Conservation (phyloP, 2,329 filamentous ascomycete species). For the Venturiaceae sp. region DNA sequence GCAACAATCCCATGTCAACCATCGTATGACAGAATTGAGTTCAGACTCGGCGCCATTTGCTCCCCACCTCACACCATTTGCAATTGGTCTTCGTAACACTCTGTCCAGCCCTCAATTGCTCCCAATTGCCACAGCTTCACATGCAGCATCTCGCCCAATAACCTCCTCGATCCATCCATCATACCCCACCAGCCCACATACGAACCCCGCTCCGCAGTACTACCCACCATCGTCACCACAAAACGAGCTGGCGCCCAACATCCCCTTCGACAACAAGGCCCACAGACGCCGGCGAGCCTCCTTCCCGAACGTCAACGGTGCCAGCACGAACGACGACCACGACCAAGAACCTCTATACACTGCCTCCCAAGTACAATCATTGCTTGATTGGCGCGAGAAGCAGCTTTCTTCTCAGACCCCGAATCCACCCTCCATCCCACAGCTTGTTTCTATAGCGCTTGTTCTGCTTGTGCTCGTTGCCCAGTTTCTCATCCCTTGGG, state of each 20-base stretch:
- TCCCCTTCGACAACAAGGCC: background rate
- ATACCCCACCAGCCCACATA: background rate
- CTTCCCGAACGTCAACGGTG: background rate
- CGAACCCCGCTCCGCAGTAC: background rate
- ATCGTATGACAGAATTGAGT: background rate
- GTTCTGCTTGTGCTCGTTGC: constrained; percentile 23
- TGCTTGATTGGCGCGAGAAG: constrained; percentile 9
- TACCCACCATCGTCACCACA: background rate
- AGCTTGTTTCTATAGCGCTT: constrained; percentile 18
- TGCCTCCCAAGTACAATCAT: background rate
- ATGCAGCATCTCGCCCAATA: background rate
- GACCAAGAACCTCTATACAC: constrained; percentile 2
- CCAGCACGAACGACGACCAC: background rate
- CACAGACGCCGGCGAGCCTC: constrained; percentile 3
- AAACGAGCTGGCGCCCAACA: background rate
- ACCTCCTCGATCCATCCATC: background rate
- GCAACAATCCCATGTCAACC: background rate
- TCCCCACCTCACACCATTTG: background rate
- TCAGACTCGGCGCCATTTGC: no score
- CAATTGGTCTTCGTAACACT: background rate
- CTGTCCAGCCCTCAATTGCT: background rate
- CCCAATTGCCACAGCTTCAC: background rate
- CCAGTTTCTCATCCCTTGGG: constrained; percentile 26
- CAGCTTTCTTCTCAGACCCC: background rate
- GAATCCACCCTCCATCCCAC: constrained; percentile 10